Percentiles rank a stretch among this genome's conserved stretches.
phyloP scores from a whole-genome alignment of 2,329 filamentous ascomycete genomes.

The Pseudovirgaria hyperparasitica region DNA sequence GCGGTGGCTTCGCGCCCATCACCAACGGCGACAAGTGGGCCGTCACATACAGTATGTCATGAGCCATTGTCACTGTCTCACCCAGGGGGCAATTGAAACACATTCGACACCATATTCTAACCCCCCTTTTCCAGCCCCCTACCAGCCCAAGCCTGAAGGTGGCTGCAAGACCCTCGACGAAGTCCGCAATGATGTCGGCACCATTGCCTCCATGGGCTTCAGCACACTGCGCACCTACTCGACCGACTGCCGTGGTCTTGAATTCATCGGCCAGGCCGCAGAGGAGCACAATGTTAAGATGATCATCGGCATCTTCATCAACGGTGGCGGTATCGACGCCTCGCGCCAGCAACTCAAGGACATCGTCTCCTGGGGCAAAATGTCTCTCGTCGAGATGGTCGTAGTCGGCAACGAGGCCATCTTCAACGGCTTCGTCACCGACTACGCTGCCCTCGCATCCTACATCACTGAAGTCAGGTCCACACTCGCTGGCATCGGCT shows the following conservation, averaged over 20 bases:
- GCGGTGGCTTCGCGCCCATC: slow-evolving; percentile 15
- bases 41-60: slow-evolving; percentile 39
- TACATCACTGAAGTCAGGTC: slow-evolving; percentile 59
- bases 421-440: slow-evolving; percentile 57
- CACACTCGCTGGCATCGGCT: slow-evolving; percentile 60
- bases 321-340: slow-evolving; percentile 43
- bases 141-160: slow-evolving; percentile 25
- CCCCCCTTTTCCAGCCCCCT: too few species aligned
- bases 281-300: slow-evolving; percentile 56
- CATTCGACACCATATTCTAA: too few species aligned
- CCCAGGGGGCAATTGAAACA: too few species aligned
- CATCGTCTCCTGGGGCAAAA: slow-evolving; percentile 61
- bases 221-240: slow-evolving; percentile 71
- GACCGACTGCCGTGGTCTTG: slow-evolving; percentile 75
- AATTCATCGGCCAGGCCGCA: slow-evolving; percentile 60
- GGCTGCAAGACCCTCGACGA: slow-evolving; percentile 29
- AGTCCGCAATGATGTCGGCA: slow-evolving; percentile 28
- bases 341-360: slow-evolving; percentile 61
- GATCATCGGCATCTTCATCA: slow-evolving; percentile 82
- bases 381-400: slow-evolving; percentile 63
- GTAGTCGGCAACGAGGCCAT: slow-evolving; percentile 87
- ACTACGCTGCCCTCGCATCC: slow-evolving; percentile 44
- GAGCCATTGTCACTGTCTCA: too few species aligned
- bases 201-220: slow-evolving; percentile 38
- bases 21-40: slow-evolving; percentile 34